These are phyloP conservation scores for Gastrolobium bilobum DNA, from an alignment of 306 rosid species.

Conservation along the genomic window DNA sequence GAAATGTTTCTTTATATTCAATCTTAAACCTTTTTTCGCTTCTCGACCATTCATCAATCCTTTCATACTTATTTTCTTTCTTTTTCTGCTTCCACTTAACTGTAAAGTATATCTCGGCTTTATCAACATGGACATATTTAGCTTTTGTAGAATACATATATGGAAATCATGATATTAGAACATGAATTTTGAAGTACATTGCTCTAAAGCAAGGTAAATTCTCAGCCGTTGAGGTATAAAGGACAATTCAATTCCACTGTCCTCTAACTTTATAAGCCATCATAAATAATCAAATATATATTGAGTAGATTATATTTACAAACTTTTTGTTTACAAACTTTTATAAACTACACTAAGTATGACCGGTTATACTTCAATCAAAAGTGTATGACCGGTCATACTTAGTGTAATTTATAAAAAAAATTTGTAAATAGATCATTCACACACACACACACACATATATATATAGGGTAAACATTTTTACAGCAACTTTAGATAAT, in stretches of 20 bases:
- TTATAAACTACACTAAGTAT: too few relatives aligned
- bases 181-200: background rate
- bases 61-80: background rate
- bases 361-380: too few relatives aligned
- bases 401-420: too few relatives aligned
- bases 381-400: too few relatives aligned
- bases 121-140: background rate
- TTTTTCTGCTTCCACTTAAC: background rate
- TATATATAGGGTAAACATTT: too few relatives aligned
- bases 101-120: slow-evolving; percentile 14
- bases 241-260: background rate
- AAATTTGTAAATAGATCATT: too few relatives aligned
- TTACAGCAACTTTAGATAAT: too few relatives aligned
- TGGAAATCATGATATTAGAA: background rate
- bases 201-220: background rate
- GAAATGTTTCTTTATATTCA: background rate
- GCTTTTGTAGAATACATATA: background rate
- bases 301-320: too few relatives aligned
- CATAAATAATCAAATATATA: background rate
- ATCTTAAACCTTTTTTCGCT: background rate
- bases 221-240: background rate
- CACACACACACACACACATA: too few relatives aligned
- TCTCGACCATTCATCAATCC: background rate
- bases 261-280: background rate
- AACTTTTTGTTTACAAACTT: too few relatives aligned